These are phyloP conservation scores for Amauroascus verrucosus DNA, from an alignment of 2,329 filamentous ascomycete genomes.

Conservation along the genomic window DNA sequence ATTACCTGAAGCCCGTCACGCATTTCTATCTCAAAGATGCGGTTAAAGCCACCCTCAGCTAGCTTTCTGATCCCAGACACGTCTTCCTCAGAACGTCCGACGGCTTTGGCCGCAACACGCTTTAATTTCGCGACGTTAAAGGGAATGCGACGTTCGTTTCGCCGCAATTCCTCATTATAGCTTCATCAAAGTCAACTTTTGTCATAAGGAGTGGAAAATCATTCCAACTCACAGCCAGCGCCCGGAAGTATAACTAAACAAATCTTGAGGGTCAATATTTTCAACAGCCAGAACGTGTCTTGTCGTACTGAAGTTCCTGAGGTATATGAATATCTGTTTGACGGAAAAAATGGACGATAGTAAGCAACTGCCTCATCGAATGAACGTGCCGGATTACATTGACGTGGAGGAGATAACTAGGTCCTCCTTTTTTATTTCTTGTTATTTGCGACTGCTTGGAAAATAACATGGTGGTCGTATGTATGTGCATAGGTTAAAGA, in stretches of 20 bases:
- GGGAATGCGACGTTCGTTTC: neutral
- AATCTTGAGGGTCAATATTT: neutral
- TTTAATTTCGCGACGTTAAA: constrained; percentile 6
- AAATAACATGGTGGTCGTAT: too few relatives aligned
- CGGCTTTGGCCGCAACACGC: neutral
- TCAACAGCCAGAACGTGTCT: too few relatives aligned
- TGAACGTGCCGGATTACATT: too few relatives aligned
- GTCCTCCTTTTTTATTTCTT: too few relatives aligned
- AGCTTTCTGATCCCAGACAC: constrained; percentile 24
- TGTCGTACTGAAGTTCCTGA: too few relatives aligned
- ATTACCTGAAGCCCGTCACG: constrained; percentile 22
- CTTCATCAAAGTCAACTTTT: neutral
- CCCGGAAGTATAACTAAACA: constrained; percentile 8
- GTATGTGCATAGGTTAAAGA: too few relatives aligned
- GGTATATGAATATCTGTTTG: too few relatives aligned
- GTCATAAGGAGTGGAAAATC: neutral
- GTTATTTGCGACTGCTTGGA: too few relatives aligned
- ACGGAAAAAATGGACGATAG: too few relatives aligned
- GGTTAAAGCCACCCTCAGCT: constrained; percentile 31
- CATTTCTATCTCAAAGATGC: constrained; percentile 25
- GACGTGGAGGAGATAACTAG: too few relatives aligned
- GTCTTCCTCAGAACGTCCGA: constrained; percentile 8
- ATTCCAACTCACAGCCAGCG: constrained; percentile 3
- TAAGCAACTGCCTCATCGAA: too few relatives aligned
- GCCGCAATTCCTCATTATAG: constrained; percentile 9